Evolutionary conservation across 2,329 filamentous ascomycete genomes (phyloP), one percentile per base, ranked within the genome.

Genomic region (Pseudofabraea citricarpa): DNA sequence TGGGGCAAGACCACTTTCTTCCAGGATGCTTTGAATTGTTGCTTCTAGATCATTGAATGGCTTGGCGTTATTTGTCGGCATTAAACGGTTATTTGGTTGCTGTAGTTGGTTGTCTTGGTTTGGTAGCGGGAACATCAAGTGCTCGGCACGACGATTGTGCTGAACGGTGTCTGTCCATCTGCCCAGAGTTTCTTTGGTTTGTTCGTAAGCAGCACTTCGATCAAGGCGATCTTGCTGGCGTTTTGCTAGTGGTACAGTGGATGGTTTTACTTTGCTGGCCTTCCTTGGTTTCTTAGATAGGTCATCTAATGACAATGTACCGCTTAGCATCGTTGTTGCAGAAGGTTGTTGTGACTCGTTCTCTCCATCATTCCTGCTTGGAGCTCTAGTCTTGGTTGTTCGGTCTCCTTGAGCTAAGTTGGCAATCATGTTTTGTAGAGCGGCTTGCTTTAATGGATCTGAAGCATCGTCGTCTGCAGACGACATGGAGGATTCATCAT

Each of bases 131-230:
- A 98, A 98, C 16, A 83, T 74, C 10, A 98, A 72, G 63, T 95
- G 89, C 51, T 97, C 93, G 1, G 91, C 90, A 54, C 89, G 79
- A 47, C 93, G 85, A 64, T 96, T 96, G 23, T 88, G 81, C 67
- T 96, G 95, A 58, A 98, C 90, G 0, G 93, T 97, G 48, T 96
- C 91, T 23, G 85, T 85, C 93, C 93, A 98, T 56, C 89, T 81
- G 50, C 87, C 82, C 20, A 98, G 72, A 0, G 90, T 91, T 64
- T 96, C 85, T 57, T 94, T 95, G 40, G 89, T 90, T 71, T 95
- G 90, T 26, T 90, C 81, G 56, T 90, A 94, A 3, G 93, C 93
- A 19, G 82, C 89, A 41, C 74, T 72, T 40, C 93, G 87, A 57
- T 95, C 85, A 13, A 96, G 67, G 39, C 83, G 81, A 60, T 90